phyloP scores from a whole-genome alignment of 2,329 filamentous ascomycete genomes.

The Hawksworthiomyces lignivorus region DNA sequence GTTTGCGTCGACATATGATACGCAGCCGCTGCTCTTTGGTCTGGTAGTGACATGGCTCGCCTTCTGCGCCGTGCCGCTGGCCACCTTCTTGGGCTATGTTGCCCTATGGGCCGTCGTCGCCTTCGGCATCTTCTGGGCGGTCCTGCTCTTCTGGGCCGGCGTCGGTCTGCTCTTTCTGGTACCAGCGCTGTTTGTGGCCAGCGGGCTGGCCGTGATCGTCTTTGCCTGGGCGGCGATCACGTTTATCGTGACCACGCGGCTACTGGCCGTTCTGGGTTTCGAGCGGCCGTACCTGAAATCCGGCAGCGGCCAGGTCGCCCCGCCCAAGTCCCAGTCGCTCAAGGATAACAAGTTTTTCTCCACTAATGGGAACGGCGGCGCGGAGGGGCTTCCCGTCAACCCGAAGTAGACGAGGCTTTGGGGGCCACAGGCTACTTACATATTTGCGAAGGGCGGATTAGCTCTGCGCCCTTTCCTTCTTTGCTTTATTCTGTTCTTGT shows the following conservation, averaged over 20 bases:
- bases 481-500: no score
- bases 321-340: no score
- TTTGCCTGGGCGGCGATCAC: constrained; percentile 12
- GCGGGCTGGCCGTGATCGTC: constrained; percentile 1
- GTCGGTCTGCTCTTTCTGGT: constrained; percentile 12
- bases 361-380: no score
- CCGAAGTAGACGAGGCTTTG: no score
- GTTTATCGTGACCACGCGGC: constrained; percentile 2
- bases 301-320: no score
- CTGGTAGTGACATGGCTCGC: constrained; percentile 7
- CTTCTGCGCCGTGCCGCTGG: constrained; percentile 7
- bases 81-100: constrained; percentile 9
- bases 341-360: no score
- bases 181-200: constrained; percentile 12
- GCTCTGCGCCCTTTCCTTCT: no score
- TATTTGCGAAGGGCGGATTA: no score
- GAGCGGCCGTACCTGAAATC: no score
- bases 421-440: no score
- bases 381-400: no score
- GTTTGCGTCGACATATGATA: constrained; percentile 2
- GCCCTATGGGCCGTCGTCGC: constrained; percentile 11
- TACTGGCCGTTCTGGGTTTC: constrained; percentile 5
- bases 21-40: constrained; percentile 9
- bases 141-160: constrained; percentile 15
- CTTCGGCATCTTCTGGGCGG: constrained; percentile 12